These are phyloP conservation scores for Tylopilus felleus DNA, from an alignment of 768 basidiomycete genomes.

Conservation along the genomic window DNA sequence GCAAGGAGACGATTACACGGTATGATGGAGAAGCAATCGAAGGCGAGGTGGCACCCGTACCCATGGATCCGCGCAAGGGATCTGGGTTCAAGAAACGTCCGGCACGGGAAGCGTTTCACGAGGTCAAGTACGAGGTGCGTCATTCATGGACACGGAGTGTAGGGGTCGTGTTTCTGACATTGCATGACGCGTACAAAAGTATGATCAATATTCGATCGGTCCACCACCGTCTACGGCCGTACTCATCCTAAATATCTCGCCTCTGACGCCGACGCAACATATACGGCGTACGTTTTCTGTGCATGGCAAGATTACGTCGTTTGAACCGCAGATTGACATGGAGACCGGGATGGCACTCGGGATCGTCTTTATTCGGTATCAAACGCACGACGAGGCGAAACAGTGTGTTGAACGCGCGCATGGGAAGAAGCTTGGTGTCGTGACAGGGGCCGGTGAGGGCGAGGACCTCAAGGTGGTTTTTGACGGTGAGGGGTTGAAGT, in stretches of 20 bases:
- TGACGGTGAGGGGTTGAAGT: conserved; percentile 68
- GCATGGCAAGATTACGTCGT: conserved; percentile 59
- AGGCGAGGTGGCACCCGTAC: conserved; percentile 38
- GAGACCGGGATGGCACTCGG: conserved; percentile 81
- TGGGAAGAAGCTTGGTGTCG: conserved; percentile 55
- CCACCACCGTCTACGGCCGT: conserved; percentile 74
- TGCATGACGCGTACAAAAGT: conserved; percentile 41
- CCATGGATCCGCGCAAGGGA: conserved; percentile 55
- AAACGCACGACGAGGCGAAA: conserved; percentile 63
- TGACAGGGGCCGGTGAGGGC: conserved; percentile 40
- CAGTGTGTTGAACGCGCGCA: conserved; percentile 63
- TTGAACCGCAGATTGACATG: conserved; percentile 77
- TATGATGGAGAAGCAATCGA: conserved; percentile 55
- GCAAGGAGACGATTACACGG: conserved; percentile 53
- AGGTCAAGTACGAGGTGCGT: conserved; percentile 56
- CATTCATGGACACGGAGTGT: not conserved
- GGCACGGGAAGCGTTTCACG: conserved; percentile 39
- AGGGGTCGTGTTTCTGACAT: conserved; percentile 4
- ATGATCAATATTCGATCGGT: conserved; percentile 68
- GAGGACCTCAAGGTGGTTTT: conserved; percentile 73
- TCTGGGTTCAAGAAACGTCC: conserved; percentile 34
- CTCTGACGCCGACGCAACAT: conserved; percentile 61
- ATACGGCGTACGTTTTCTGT: conserved; percentile 63
- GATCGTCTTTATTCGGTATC: conserved; percentile 70
- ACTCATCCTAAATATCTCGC: conserved; percentile 67